A percentile compares a stretch with the other conserved stretches of the same genome.
Conservation (phyloP, 1,284 basidiomycete species). For the Cerrena zonata region DNA sequence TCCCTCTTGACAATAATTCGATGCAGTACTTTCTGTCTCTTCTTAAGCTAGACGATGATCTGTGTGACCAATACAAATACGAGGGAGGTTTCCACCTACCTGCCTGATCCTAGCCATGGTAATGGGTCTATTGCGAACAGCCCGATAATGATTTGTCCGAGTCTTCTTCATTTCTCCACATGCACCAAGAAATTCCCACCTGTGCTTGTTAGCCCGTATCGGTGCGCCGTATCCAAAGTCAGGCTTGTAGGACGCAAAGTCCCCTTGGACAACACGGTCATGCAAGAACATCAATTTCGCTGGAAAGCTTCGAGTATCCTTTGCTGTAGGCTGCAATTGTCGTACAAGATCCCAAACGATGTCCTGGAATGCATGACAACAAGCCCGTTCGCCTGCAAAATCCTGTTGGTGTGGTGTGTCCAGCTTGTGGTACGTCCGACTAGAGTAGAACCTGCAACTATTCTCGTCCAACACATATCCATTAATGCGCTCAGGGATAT, state of each 20-base stretch:
- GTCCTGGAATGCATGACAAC: neutral
- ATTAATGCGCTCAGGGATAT: constrained; percentile 5
- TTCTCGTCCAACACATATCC: neutral
- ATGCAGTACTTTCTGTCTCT: neutral
- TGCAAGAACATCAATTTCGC: neutral
- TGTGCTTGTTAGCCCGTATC: neutral
- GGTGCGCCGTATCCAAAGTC: neutral
- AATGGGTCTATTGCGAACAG: neutral
- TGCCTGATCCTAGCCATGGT: neutral
- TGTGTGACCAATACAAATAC: neutral
- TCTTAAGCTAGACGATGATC: neutral
- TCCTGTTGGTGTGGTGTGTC: neutral
- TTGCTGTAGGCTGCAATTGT: no score
- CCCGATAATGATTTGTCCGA: neutral
- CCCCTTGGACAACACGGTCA: neutral
- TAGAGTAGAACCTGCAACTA: neutral
- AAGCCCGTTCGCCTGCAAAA: neutral
- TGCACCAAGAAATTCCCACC: neutral
- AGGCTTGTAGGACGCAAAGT: constrained; percentile 3
- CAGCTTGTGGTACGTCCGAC: neutral
- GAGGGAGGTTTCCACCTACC: neutral
- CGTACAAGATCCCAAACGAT: neutral
- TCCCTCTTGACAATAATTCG: neutral
- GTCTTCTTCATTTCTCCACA: constrained; percentile 3
- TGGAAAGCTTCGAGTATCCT: neutral